phyloP scores from a whole-genome alignment of 352 stramenopile species.

The Globisporangium echinulatum region DNA sequence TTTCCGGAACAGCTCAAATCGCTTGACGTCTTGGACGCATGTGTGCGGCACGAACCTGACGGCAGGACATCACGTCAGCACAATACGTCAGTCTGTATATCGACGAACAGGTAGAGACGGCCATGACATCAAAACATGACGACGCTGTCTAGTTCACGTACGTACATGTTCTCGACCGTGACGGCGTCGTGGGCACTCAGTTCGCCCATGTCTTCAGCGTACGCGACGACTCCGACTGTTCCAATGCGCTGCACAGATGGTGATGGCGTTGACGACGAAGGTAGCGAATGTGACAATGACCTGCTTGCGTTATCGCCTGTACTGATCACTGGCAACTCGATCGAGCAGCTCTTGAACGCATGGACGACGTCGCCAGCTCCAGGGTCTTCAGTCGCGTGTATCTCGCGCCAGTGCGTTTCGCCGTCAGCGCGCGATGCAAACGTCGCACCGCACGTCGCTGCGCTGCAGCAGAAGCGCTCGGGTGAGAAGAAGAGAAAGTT shows the following conservation, averaged over 20 bases:
- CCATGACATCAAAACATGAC: too few relatives aligned
- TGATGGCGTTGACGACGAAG: neutral
- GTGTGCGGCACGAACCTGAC: constrained; percentile 2
- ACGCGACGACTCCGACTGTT: constrained; percentile 25
- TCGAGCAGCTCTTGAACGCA: constrained; percentile 43
- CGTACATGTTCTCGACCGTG: constrained; percentile 7
- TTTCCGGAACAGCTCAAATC: constrained; percentile 1
- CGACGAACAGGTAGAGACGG: too few relatives aligned
- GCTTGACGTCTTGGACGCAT: constrained; percentile 1
- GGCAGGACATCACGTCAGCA: neutral
- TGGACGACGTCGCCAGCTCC: neutral
- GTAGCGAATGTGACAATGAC: too few relatives aligned
- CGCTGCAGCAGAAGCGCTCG: constrained; percentile 35
- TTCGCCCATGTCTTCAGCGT: constrained; percentile 30
- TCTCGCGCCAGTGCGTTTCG: constrained; percentile 31
- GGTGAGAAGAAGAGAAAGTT: constrained; percentile 70
- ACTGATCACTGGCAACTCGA: constrained; percentile 47
- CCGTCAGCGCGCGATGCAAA: constrained; percentile 26
- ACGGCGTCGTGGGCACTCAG: constrained; percentile 8
- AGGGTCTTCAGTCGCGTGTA: constrained; percentile 9
- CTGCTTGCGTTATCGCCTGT: neutral
- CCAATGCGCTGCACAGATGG: constrained; percentile 14
- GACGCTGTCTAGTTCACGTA: neutral
- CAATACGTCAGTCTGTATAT: too few relatives aligned
- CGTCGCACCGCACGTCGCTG: constrained; percentile 20